These are phyloP conservation scores for Zasmidium angulare DNA, from an alignment of 2,329 filamentous ascomycete genomes.

Conservation along the genomic window DNA sequence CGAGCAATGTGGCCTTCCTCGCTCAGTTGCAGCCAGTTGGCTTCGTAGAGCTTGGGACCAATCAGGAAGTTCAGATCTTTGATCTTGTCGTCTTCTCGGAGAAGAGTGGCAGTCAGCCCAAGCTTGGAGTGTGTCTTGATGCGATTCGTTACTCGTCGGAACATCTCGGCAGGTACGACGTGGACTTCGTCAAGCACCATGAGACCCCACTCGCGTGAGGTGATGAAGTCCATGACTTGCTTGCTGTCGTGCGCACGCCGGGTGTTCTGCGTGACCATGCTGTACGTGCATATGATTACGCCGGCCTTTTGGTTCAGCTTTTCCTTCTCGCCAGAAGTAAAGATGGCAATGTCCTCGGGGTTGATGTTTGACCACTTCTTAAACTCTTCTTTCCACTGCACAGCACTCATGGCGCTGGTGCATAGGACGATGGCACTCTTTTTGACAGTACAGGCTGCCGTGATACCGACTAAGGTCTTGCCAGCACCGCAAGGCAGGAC, in stretches of 20 bases:
- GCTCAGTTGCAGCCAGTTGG: slow-evolving; percentile 98
- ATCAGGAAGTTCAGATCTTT: slow-evolving; percentile 96
- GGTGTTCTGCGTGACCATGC: slow-evolving; percentile 93
- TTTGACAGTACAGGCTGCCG: slow-evolving; percentile 94
- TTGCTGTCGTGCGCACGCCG: slow-evolving; percentile 87
- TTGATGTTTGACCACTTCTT: slow-evolving; percentile 99
- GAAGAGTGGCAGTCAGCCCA: slow-evolving; percentile 86
- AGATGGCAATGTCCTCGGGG: slow-evolving; percentile 88
- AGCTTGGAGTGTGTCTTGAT: slow-evolving; percentile 96
- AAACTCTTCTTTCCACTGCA: slow-evolving; percentile 96
- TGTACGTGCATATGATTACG: slow-evolving; percentile 96
- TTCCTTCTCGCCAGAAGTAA: slow-evolving; percentile 90
- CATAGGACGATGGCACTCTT: slow-evolving; percentile 94
- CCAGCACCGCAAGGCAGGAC: slow-evolving; percentile 94
- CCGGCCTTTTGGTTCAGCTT: slow-evolving; percentile 84
- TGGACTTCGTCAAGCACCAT: slow-evolving; percentile 98
- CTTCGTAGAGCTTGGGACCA: slow-evolving; percentile 94
- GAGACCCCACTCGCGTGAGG: slow-evolving; percentile 87
- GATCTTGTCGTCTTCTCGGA: slow-evolving; percentile 98
- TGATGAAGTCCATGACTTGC: slow-evolving; percentile 96
- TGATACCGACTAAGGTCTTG: slow-evolving; percentile 97
- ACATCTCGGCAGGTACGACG: slow-evolving; percentile 95
- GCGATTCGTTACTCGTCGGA: slow-evolving; percentile 85
- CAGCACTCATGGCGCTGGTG: slow-evolving; percentile 96
- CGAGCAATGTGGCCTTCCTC: slow-evolving; percentile 95